phyloP scores from a whole-genome alignment of 1,284 basidiomycete species.

The Cutaneotrichosporon sp. region DNA sequence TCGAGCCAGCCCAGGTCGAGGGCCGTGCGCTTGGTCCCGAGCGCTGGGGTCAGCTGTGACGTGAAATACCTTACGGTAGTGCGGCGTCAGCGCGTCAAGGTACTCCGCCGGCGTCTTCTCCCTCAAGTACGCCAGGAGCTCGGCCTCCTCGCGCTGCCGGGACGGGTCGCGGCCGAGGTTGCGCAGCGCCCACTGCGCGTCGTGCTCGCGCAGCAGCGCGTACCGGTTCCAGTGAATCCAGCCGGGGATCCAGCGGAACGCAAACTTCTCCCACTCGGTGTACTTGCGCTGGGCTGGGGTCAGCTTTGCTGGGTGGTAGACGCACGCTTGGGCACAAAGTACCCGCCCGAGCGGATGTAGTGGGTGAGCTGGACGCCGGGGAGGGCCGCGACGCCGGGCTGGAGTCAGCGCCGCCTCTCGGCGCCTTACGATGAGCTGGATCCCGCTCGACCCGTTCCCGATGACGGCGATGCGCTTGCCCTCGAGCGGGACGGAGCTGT shows the following conservation, averaged over 20 bases:
- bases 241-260: slow-evolving; percentile 20
- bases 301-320: background rate
- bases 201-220: background rate
- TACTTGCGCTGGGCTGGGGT: slow-evolving; percentile 10
- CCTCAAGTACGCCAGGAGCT: slow-evolving; percentile 12
- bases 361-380: slow-evolving; percentile 15
- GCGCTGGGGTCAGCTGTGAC: slow-evolving; percentile 4
- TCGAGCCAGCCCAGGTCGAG: slow-evolving; percentile 20
- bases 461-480: slow-evolving; percentile 13
- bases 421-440: slow-evolving; percentile 15
- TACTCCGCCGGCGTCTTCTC: slow-evolving; percentile 19
- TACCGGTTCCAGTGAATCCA: background rate
- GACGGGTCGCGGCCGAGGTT: background rate
- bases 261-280: slow-evolving; percentile 13
- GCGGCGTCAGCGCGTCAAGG: slow-evolving; percentile 11
- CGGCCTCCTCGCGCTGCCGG: background rate
- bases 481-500: slow-evolving; percentile 21
- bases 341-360: slow-evolving; percentile 19
- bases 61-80: slow-evolving; percentile 4
- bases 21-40: slow-evolving; percentile 18
- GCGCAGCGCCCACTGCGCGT: background rate
- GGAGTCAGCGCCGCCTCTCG: slow-evolving; percentile 4
- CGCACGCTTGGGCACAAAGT: slow-evolving; percentile 18
- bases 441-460: slow-evolving; percentile 16
- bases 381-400: slow-evolving; percentile 16